These are phyloP conservation scores for Apiospora hydei DNA, from an alignment of 2,329 filamentous ascomycete species.

Conservation along the genomic window DNA sequence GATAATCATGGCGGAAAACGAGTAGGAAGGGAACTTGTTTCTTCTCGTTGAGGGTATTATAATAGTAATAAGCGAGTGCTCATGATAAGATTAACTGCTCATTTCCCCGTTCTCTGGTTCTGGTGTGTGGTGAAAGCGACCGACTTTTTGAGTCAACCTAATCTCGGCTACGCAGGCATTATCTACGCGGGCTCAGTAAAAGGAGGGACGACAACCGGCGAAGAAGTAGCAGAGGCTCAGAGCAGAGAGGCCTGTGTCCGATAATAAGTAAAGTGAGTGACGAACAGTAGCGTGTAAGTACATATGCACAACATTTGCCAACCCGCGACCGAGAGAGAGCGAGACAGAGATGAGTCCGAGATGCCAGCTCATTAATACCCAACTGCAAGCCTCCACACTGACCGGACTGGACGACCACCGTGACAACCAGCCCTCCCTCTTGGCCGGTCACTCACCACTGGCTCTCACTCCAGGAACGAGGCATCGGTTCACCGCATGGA, in stretches of 20 bases:
- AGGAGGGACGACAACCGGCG: neutral
- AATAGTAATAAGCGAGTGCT: neutral
- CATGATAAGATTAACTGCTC: constrained; percentile 13
- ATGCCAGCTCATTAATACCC: constrained; percentile 19
- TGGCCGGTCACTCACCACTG: neutral
- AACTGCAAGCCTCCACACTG: constrained; percentile 10
- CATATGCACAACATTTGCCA: neutral
- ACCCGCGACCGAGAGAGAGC: neutral
- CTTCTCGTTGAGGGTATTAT: neutral
- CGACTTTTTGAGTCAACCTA: constrained; percentile 12
- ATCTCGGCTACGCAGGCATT: constrained; percentile 10
- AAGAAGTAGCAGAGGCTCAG: neutral
- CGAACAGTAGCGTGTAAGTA: neutral
- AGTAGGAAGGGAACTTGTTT: neutral
- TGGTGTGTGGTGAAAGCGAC: constrained; percentile 3
- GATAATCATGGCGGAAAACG: constrained; percentile 13
- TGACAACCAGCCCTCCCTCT: neutral
- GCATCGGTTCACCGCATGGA: constrained; percentile 15
- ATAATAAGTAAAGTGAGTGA: constrained; percentile 20
- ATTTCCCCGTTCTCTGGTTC: constrained; percentile 10
- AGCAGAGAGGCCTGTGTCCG: neutral
- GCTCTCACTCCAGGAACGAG: neutral
- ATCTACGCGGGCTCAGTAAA: neutral
- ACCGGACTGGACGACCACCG: neutral
- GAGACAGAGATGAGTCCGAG: neutral